phyloP scores from a whole-genome alignment of 306 rosid genomes.

The Elaeagnus macrophylla region DNA sequence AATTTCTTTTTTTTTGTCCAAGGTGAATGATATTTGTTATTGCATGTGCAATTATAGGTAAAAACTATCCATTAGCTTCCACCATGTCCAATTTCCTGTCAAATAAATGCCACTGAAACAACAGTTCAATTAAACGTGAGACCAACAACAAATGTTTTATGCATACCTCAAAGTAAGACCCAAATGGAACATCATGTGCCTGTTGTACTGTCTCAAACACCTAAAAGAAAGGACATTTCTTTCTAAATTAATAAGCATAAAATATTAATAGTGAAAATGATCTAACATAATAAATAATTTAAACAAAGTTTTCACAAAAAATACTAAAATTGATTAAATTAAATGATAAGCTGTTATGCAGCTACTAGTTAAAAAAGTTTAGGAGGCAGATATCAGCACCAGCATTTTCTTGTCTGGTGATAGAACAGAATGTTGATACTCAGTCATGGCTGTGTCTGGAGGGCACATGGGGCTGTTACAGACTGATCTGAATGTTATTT shows the following conservation, averaged over 20 bases:
- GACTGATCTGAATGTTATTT: conserved; percentile 74
- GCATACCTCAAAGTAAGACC: conserved; percentile 82
- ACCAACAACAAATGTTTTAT: no score
- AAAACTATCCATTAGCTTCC: no score
- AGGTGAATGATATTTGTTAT: no score
- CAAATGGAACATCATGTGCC: conserved; percentile 99
- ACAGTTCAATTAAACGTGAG: no score
- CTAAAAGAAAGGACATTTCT: conserved; percentile 33
- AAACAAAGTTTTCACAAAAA: neutral
- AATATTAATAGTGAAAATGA: neutral
- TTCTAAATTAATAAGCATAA: conserved; percentile 2
- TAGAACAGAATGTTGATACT: conserved; percentile 75
- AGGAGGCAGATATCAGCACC: conserved; percentile 36
- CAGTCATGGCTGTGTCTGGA: conserved; percentile 98
- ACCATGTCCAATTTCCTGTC: no score
- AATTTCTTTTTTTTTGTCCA: no score
- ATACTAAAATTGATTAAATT: neutral
- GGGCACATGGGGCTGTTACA: conserved; percentile 99
- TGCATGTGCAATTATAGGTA: no score
- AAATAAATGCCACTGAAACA: no score
- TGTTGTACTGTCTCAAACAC: conserved; percentile 92
- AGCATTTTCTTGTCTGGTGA: conserved; percentile 64
- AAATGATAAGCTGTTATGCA: neutral
- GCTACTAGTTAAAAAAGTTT: conserved; percentile 1
- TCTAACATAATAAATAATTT: neutral